Evolutionary conservation across 306 rosid species (phyloP).

Genomic region (Cicer pinnatifidum): DNA sequence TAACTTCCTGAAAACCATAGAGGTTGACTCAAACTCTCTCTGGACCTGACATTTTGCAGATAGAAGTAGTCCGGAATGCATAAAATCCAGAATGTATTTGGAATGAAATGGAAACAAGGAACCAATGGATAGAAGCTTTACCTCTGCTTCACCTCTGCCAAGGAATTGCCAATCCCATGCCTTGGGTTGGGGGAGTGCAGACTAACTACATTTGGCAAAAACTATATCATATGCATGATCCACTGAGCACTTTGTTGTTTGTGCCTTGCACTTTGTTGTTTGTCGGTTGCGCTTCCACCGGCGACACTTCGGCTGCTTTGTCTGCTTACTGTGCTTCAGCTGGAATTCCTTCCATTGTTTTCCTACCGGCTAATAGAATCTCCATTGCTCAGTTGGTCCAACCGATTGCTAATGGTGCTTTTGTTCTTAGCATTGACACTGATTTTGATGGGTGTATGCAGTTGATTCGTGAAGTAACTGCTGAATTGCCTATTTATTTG

Average conservation of each 20-base stretch:
- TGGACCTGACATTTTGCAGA: background rate
- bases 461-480: conserved; percentile 73
- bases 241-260: too few relatives aligned
- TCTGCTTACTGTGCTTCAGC: conserved; percentile 82
- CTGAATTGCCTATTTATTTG: conserved; percentile 72
- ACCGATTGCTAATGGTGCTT: conserved; percentile 85
- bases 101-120: too few relatives aligned
- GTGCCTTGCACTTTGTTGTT: too few relatives aligned
- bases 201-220: too few relatives aligned
- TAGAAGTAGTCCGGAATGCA: too few relatives aligned
- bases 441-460: conserved; percentile 93
- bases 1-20: background rate
- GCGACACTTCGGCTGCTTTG: conserved; percentile 79
- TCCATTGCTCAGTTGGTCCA: conserved; percentile 82
- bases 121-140: too few relatives aligned
- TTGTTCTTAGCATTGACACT: conserved; percentile 76
- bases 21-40: background rate
- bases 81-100: too few relatives aligned
- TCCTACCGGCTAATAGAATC: conserved; percentile 69
- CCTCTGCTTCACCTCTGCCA: too few relatives aligned
- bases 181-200: too few relatives aligned
- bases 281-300: conserved; percentile 87
- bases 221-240: too few relatives aligned
- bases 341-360: conserved; percentile 75
- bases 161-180: too few relatives aligned